phyloP scores from a whole-genome alignment of 2,329 filamentous ascomycete genomes.

The Kalmusia sp. region DNA sequence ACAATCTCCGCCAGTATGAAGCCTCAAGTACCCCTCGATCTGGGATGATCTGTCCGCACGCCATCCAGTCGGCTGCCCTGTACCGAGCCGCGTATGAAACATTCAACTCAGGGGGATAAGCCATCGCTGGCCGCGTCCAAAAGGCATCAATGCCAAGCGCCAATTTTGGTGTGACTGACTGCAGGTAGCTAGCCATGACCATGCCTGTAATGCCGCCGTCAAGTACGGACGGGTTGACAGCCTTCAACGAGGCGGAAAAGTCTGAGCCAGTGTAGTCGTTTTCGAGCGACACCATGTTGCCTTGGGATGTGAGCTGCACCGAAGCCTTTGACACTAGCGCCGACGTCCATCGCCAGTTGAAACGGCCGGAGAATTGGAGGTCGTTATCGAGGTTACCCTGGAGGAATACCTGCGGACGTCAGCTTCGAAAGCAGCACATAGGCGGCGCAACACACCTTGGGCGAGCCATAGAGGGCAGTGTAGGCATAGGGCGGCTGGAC shows the following conservation, averaged over 20 bases:
- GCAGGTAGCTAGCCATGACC: slow-evolving; percentile 93
- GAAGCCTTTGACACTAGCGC: slow-evolving; percentile 85
- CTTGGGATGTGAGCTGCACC: slow-evolving; percentile 83
- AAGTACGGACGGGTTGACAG: slow-evolving; percentile 91
- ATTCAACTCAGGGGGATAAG: slow-evolving; percentile 87
- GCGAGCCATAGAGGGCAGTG: slow-evolving; percentile 90
- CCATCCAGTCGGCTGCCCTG: slow-evolving; percentile 91
- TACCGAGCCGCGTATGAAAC: slow-evolving; percentile 92
- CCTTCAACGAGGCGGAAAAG: slow-evolving; percentile 92
- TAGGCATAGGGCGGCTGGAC: slow-evolving; percentile 94
- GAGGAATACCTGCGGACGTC: slow-evolving; percentile 76
- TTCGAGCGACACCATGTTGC: slow-evolving; percentile 91
- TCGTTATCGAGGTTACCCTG: slow-evolving; percentile 97
- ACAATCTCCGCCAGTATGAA: slow-evolving; percentile 91
- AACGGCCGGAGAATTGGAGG: slow-evolving; percentile 82
- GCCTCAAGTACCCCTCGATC: slow-evolving; percentile 82
- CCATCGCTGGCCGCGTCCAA: slow-evolving; percentile 87
- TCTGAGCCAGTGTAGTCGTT: slow-evolving; percentile 94
- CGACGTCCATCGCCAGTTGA: slow-evolving; percentile 89
- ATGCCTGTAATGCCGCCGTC: slow-evolving; percentile 95
- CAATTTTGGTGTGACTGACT: slow-evolving; percentile 86
- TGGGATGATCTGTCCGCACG: slow-evolving; percentile 85
- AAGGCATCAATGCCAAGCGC: slow-evolving; percentile 90
- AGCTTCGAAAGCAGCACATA: slow-evolving; percentile 21
- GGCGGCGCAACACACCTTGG: slow-evolving; percentile 70